phyloP scores from a whole-genome alignment of 148 eudicot genomes.

The Vaccinium macrocarpon region DNA sequence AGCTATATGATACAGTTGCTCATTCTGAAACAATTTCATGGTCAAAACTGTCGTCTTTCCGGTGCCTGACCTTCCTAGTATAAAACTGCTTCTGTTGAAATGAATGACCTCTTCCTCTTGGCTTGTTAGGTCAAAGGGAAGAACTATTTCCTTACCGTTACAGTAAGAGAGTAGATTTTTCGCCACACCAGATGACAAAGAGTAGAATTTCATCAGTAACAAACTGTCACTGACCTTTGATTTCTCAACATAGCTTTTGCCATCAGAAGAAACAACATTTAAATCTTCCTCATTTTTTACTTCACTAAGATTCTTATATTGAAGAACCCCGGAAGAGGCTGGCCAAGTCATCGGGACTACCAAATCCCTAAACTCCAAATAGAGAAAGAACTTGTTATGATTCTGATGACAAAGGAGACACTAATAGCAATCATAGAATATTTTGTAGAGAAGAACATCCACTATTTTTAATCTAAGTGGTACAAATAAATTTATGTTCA shows the following conservation, averaged over 20 bases:
- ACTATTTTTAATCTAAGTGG: neutral
- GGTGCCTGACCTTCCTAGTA: conserved; percentile 78
- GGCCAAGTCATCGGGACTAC: conserved; percentile 62
- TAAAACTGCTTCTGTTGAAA: conserved; percentile 48
- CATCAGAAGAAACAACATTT: conserved; percentile 24
- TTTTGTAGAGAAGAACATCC: neutral
- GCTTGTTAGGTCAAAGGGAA: conserved; percentile 74
- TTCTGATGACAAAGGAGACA: neutral
- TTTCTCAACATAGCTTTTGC: conserved; percentile 49
- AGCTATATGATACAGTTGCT: conserved; percentile 44
- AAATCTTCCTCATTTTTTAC: conserved; percentile 17
- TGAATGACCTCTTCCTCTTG: conserved; percentile 48
- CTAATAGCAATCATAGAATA: neutral
- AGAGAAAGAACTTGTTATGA: neutral
- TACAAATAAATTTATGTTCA: neutral
- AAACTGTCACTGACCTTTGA: conserved; percentile 69
- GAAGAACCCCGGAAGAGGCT: conserved; percentile 32
- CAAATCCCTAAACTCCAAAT: conserved; percentile 31
- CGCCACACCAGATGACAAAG: conserved; percentile 49
- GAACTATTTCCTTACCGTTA: conserved; percentile 48
- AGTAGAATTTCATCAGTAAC: conserved; percentile 69
- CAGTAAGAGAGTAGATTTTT: conserved; percentile 50
- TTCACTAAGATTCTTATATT: conserved; percentile 26
- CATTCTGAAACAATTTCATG: conserved; percentile 63
- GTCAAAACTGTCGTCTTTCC: conserved; percentile 82